Conservation (phyloP, 2,329 filamentous ascomycete genomes). For the Thelonectria discophora region DNA sequence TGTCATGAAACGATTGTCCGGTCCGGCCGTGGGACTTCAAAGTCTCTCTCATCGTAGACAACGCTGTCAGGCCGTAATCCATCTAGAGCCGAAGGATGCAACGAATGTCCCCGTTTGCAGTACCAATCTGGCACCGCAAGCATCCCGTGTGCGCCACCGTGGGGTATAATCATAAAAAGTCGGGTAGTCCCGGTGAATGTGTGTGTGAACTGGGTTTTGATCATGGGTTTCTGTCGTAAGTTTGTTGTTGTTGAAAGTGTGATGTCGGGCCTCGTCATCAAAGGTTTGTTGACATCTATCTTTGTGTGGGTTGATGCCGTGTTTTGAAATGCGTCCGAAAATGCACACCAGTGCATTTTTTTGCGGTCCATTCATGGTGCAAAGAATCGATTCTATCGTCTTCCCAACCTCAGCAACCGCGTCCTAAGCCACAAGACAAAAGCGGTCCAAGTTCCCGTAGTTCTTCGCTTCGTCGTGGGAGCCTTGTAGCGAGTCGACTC, state of each 20-base stretch:
- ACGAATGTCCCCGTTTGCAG: conserved; percentile 11
- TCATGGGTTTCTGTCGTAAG: too few species aligned
- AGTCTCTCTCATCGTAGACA: conserved; percentile 22
- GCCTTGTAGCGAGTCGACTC: conserved; percentile 54
- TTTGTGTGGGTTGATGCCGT: background rate
- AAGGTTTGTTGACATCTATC: background rate
- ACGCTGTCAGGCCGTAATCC: conserved; percentile 25
- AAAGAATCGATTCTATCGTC: conserved; percentile 45
- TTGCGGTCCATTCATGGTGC: background rate
- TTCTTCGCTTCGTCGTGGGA: conserved; percentile 66
- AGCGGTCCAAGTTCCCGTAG: conserved; percentile 68
- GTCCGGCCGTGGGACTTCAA: conserved; percentile 26
- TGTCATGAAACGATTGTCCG: conserved; percentile 25
- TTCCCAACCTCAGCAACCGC: conserved; percentile 53
- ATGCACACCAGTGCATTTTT: background rate
- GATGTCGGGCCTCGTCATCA: too few species aligned
- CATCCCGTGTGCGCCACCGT: conserved; percentile 8
- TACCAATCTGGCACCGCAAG: conserved; percentile 5
- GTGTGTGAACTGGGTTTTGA: background rate
- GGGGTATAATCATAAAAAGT: conserved; percentile 24
- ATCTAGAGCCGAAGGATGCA: conserved; percentile 19
- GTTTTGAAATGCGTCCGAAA: background rate
- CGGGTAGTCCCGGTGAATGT: background rate
- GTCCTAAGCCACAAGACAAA: conserved; percentile 73
- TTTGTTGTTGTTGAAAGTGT: too few species aligned